Percentiles rank a stretch among this genome's conserved stretches.
Evolutionary conservation across 2,329 filamentous ascomycete species (phyloP).

Genomic region (Aaosphaeria arxii): DNA sequence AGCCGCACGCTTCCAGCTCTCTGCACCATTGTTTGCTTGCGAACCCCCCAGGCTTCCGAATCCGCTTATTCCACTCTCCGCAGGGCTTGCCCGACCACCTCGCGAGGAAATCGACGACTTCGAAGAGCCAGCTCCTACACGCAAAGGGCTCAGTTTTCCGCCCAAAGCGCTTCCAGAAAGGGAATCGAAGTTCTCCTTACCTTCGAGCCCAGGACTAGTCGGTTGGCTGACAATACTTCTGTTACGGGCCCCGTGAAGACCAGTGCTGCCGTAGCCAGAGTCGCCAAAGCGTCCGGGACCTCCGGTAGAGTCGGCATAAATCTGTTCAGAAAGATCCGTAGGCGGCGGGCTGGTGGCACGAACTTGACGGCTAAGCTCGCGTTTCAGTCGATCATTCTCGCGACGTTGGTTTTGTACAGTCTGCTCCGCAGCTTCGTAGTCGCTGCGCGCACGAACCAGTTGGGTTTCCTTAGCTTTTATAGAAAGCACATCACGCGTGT

Average conservation of each 20-base stretch:
- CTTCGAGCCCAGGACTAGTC: slow-evolving; percentile 37
- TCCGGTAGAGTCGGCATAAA: slow-evolving; percentile 62
- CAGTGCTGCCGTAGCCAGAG: slow-evolving; percentile 27
- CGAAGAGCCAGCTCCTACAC: slow-evolving; percentile 23
- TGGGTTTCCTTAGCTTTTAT: slow-evolving; percentile 99
- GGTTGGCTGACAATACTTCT: slow-evolving; percentile 25
- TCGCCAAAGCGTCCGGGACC: slow-evolving; percentile 34
- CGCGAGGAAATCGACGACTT: slow-evolving; percentile 27
- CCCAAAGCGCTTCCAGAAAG: slow-evolving; percentile 32
- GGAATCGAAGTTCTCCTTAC: slow-evolving; percentile 48
- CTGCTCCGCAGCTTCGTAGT: slow-evolving; percentile 84
- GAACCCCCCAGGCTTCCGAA: slow-evolving; percentile 20
- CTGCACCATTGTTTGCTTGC: slow-evolving; percentile 44
- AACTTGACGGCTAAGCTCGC: slow-evolving; percentile 63
- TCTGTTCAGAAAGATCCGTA: slow-evolving; percentile 38
- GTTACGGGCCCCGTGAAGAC: slow-evolving; percentile 40
- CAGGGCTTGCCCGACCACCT: slow-evolving; percentile 31
- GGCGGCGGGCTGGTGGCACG: slow-evolving; percentile 56
- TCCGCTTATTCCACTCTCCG: slow-evolving; percentile 20
- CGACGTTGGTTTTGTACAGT: slow-evolving; percentile 79
- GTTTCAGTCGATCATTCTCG: slow-evolving; percentile 91
- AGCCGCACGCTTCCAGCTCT: slow-evolving; percentile 95
- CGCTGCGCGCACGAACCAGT: slow-evolving; percentile 83
- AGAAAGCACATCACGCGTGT: slow-evolving; percentile 89
- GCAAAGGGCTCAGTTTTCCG: slow-evolving; percentile 39